Percentiles rank a stretch among this genome's conserved stretches.
phyloP scores from a whole-genome alignment of 176 grass and related monocot species.

The Oryza australiensis region DNA sequence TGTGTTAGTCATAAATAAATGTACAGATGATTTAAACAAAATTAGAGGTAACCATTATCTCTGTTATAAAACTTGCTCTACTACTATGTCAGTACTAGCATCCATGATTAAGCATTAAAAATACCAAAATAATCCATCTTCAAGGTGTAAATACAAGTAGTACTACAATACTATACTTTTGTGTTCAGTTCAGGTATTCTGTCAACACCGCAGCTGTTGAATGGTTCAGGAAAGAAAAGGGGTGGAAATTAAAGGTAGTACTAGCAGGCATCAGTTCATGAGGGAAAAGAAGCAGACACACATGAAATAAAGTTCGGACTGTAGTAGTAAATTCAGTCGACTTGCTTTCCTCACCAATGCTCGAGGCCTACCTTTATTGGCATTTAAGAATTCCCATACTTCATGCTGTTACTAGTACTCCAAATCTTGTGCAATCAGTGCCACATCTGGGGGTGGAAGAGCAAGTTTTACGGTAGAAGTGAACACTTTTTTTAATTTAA shows the following conservation, averaged over 20 bases:
- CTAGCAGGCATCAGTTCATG: not conserved
- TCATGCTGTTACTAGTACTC: not conserved
- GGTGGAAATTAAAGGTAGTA: not conserved
- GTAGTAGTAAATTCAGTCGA: not conserved
- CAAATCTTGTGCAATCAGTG: not conserved
- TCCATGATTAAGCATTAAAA: not conserved
- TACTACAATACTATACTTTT: not conserved
- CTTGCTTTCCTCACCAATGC: not conserved
- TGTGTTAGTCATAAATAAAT: no score
- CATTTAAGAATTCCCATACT: slow-evolving; percentile 26
- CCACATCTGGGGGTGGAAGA: not conserved
- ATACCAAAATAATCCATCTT: not conserved
- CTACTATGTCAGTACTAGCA: not conserved
- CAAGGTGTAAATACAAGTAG: not conserved
- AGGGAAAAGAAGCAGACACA: not conserved
- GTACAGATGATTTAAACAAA: no score
- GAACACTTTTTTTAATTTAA: no score
- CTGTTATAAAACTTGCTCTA: no score
- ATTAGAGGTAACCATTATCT: no score
- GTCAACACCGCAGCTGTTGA: not conserved
- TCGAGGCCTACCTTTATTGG: not conserved
- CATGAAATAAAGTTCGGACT: not conserved
- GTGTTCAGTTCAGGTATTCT: not conserved
- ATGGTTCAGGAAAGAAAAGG: not conserved
- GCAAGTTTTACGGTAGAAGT: no score